Evolutionary conservation across 75 land plant species (phyloP).

Genomic region (Selaginella moellendorffii): DNA sequence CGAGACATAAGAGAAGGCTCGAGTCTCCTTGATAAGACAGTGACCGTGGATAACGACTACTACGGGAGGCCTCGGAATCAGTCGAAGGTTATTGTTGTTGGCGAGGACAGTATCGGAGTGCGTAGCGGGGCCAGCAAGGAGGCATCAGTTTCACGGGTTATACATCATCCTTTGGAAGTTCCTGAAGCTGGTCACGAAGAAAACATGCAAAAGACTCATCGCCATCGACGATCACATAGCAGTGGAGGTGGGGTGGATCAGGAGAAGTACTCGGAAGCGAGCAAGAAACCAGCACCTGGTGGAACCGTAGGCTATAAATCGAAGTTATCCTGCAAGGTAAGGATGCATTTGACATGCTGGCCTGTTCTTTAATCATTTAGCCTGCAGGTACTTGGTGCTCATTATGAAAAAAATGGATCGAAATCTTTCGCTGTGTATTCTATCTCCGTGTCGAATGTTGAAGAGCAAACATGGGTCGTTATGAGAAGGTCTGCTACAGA

Average conservation of each 20-base stretch:
- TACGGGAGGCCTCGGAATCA: background rate
- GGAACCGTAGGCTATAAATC: background rate
- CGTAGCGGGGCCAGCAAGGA: background rate
- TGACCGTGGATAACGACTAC: background rate
- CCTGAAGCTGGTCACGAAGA: background rate
- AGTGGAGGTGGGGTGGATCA: background rate
- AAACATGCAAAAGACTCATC: background rate
- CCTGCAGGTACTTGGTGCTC: conserved; percentile 87
- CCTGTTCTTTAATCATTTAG: background rate
- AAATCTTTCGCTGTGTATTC: conserved; percentile 94
- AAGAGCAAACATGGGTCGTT: conserved; percentile 78
- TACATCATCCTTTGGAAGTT: conserved; percentile 5
- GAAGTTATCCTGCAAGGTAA: background rate
- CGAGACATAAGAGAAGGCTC: background rate
- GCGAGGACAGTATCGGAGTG: background rate
- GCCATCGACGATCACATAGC: background rate
- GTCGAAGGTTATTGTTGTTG: background rate
- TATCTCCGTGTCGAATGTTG: conserved; percentile 74
- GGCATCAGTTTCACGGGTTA: background rate
- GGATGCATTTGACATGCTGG: background rate
- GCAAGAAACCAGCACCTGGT: background rate
- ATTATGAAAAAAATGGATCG: conserved; percentile 83
- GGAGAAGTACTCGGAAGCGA: background rate
- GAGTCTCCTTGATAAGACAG: background rate
- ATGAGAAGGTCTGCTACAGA: conserved; percentile 54